These are phyloP conservation scores for Eucalyptus erythrocorys DNA, from an alignment of 345 rosid species.

Conservation along the genomic window DNA sequence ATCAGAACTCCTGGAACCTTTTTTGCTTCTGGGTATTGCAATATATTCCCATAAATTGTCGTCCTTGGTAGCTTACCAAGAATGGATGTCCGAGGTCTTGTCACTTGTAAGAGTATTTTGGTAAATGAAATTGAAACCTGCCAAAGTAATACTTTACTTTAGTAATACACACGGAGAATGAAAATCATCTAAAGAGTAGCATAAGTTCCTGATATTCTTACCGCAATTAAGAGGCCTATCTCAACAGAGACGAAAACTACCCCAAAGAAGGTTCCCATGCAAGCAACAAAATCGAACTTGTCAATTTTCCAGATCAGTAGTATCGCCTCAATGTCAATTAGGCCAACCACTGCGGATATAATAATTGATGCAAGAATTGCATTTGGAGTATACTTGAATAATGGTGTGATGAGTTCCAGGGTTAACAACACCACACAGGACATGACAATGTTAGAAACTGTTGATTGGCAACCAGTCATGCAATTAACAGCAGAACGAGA, in stretches of 20 bases:
- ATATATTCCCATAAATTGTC: slow-evolving; percentile 46
- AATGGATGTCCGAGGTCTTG: slow-evolving; percentile 66
- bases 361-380: slow-evolving; percentile 66
- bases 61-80: slow-evolving; percentile 72
- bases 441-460: slow-evolving; percentile 67
- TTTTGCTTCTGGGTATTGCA: slow-evolving; percentile 66
- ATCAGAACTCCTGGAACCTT: slow-evolving; percentile 54
- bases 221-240: slow-evolving; percentile 63
- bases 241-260: slow-evolving; percentile 61
- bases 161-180: not conserved
- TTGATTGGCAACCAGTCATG: slow-evolving; percentile 73
- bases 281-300: slow-evolving; percentile 62
- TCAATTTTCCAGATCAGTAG: slow-evolving; percentile 63
- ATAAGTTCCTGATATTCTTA: not conserved
- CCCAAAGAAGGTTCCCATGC: slow-evolving; percentile 75
- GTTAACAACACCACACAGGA: slow-evolving; percentile 51
- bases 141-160: not conserved
- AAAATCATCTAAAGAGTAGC: not conserved
- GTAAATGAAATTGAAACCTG: slow-evolving; percentile 75
- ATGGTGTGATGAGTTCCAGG: slow-evolving; percentile 45
- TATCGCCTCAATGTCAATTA: slow-evolving; percentile 39
- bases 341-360: slow-evolving; percentile 50
- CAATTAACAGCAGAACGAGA: slow-evolving; percentile 77
- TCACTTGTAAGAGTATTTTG: slow-evolving; percentile 75
- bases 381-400: slow-evolving; percentile 65